Conservation (phyloP, 2,329 filamentous ascomycete genomes). For the Trichoderma citrinoviride region DNA sequence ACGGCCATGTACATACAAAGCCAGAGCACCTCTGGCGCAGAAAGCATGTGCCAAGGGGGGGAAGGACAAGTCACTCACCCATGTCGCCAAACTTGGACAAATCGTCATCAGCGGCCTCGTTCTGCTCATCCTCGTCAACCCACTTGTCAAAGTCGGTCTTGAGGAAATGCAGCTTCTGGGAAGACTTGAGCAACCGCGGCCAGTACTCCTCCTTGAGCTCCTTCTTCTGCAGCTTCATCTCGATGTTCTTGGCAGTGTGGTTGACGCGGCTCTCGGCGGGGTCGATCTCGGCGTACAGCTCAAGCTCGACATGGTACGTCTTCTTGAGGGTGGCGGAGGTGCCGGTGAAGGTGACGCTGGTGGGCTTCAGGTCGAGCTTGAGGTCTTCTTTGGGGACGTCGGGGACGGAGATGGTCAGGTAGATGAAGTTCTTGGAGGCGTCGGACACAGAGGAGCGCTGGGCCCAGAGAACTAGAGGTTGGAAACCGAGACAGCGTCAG, state of each 20-base stretch:
- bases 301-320: conserved; percentile 80
- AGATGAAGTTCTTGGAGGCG: conserved; percentile 87
- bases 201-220: conserved; percentile 92
- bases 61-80: conserved; percentile 45
- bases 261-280: conserved; percentile 76
- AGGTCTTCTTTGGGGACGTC: conserved; percentile 75
- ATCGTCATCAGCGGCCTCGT: conserved; percentile 82
- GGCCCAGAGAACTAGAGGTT: conserved; percentile 80
- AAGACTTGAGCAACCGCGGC: conserved; percentile 89
- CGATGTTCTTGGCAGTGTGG: conserved; percentile 84
- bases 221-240: conserved; percentile 95
- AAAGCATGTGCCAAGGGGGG: too few species aligned
- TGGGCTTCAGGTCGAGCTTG: conserved; percentile 80
- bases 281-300: conserved; percentile 91
- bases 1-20: background rate
- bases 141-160: conserved; percentile 99
- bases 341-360: conserved; percentile 75
- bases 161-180: conserved; percentile 87
- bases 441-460: conserved; percentile 86
- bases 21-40: background rate
- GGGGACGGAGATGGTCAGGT: conserved; percentile 84
- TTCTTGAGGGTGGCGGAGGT: conserved; percentile 80
- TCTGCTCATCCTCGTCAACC: conserved; percentile 98
- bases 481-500: background rate
- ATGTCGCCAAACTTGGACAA: conserved; percentile 65